phyloP scores from a whole-genome alignment of 345 rosid species.

The Eucalyptus curtisii region DNA sequence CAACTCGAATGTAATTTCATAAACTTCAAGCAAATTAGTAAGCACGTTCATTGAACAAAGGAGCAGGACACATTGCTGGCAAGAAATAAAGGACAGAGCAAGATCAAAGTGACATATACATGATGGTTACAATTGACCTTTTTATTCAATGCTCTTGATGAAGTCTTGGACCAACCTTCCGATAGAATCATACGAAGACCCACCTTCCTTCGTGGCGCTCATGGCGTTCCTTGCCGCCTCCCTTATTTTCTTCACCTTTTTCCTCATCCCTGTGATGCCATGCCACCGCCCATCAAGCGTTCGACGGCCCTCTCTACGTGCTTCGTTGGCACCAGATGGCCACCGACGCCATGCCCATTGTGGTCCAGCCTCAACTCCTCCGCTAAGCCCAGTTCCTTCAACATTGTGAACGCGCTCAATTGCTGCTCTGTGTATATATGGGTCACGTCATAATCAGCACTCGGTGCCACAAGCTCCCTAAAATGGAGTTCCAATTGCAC shows the following conservation, averaged over 20 bases:
- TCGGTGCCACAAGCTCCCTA: constrained; percentile 42
- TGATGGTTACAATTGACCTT: background rate
- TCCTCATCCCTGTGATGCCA: constrained; percentile 1
- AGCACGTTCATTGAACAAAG: background rate
- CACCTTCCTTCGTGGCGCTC: background rate
- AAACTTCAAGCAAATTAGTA: background rate
- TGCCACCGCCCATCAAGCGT: constrained; percentile 9
- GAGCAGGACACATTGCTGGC: background rate
- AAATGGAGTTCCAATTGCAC: constrained; percentile 36
- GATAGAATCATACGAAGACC: constrained; percentile 18
- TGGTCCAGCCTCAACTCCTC: constrained; percentile 22
- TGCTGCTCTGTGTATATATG: constrained; percentile 34
- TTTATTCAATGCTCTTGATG: background rate
- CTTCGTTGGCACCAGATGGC: constrained; percentile 8
- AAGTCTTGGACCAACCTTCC: constrained; percentile 9
- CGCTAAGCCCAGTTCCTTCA: constrained; percentile 24
- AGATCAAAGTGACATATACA: background rate
- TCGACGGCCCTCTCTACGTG: constrained; percentile 16
- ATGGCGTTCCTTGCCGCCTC: constrained; percentile 7
- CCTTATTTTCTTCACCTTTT: constrained; percentile 13
- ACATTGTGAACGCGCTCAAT: constrained; percentile 30
- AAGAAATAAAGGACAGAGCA: background rate
- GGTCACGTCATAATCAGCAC: constrained; percentile 38
- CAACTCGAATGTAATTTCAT: background rate
- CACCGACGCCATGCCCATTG: background rate